Evolutionary conservation across 805 yeast genomes (phyloP).

Genomic region (Candida vaughaniae): DNA sequence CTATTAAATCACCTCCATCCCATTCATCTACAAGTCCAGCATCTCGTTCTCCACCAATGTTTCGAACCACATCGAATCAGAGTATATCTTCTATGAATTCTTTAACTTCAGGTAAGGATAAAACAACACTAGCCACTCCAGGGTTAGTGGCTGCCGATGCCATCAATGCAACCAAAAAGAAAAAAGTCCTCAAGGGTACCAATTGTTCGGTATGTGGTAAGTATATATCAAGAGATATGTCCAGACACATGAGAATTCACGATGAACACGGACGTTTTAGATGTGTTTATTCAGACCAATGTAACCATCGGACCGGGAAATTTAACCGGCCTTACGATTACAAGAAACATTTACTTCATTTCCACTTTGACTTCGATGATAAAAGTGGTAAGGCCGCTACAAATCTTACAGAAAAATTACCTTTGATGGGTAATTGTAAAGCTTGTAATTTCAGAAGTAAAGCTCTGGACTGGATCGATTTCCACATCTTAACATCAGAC

Average conservation of each 20-base stretch:
- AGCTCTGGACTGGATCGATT: conserved; percentile 57
- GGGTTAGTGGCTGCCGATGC: neutral
- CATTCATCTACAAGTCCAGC: conserved; percentile 6
- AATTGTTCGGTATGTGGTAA: conserved; percentile 40
- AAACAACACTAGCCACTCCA: neutral
- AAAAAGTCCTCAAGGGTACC: conserved; percentile 33
- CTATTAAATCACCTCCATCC: conserved; percentile 5
- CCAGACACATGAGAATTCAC: conserved; percentile 44
- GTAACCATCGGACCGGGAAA: conserved; percentile 42
- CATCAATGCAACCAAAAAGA: conserved; percentile 19
- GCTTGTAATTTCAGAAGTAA: conserved; percentile 50
- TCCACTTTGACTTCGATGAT: conserved; percentile 43
- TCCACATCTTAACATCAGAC: conserved; percentile 46
- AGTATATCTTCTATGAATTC: conserved; percentile 15
- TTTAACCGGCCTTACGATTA: conserved; percentile 47
- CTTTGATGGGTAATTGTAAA: conserved; percentile 34
- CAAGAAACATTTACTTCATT: conserved; percentile 43
- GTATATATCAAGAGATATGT: conserved; percentile 40
- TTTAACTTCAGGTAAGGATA: conserved; percentile 8
- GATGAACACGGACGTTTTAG: conserved; percentile 43
- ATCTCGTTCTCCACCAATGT: conserved; percentile 4
- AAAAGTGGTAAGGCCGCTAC: conserved; percentile 39
- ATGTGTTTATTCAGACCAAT: conserved; percentile 40
- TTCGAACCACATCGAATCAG: conserved; percentile 13
- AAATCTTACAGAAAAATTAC: conserved; percentile 41